These are phyloP conservation scores for Neckera pumila DNA, from an alignment of 225 moss, liverwort and hornwort genomes.

Conservation along the genomic window DNA sequence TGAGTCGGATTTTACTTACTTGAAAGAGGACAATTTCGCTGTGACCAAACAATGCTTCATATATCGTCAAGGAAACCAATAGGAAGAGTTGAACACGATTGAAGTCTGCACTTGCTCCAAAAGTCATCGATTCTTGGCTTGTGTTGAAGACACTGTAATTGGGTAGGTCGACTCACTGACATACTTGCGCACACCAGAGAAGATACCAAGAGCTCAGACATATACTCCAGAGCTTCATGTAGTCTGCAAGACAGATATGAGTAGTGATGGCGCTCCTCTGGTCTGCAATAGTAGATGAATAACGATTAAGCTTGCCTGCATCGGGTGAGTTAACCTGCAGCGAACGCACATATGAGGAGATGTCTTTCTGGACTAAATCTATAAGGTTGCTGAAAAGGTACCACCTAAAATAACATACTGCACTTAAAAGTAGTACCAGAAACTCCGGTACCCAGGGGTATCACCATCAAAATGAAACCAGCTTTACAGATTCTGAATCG, in stretches of 20 bases:
- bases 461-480: neutral
- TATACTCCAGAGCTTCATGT: constrained; percentile 16
- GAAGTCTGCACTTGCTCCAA: constrained; percentile 44
- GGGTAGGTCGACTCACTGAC: constrained; percentile 27
- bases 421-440: neutral
- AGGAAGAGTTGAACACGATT: constrained; percentile 34
- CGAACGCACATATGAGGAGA: neutral
- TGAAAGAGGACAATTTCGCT: constrained; percentile 20
- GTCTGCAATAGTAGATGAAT: constrained; percentile 24
- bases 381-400: neutral
- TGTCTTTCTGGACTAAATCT: neutral
- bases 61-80: constrained; percentile 31
- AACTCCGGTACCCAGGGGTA: neutral
- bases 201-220: constrained; percentile 21
- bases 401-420: neutral
- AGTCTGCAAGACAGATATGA: constrained; percentile 19
- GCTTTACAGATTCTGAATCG: neutral
- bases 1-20: constrained; percentile 18
- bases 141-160: constrained; percentile 31
- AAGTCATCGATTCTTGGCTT: constrained; percentile 35
- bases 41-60: constrained; percentile 26
- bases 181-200: constrained; percentile 26
- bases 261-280: constrained; percentile 12
- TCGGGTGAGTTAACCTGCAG: constrained; percentile 28
- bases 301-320: constrained; percentile 10